A percentile compares a stretch with the other conserved stretches of the same genome.
Evolutionary conservation across 225 moss, liverwort and hornwort species (phyloP).

Genomic region (Asterella californica): DNA sequence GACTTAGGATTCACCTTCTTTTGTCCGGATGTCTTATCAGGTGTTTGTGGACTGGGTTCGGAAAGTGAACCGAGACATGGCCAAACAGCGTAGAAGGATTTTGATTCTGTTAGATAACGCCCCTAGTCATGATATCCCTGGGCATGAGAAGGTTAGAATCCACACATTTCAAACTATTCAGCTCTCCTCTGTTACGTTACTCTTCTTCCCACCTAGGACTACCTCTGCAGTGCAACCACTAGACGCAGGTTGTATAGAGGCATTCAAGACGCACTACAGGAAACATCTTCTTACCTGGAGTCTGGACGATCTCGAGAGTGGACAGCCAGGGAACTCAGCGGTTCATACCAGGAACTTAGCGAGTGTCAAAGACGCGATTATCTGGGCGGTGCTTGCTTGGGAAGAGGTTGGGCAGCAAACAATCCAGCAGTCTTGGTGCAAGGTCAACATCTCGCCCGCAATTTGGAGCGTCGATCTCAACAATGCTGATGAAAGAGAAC

Average conservation of each 20-base stretch:
- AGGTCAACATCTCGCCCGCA: constrained; percentile 45
- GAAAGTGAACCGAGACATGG: constrained; percentile 50
- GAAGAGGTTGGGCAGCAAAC: constrained; percentile 47
- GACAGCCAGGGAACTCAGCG: constrained; percentile 34
- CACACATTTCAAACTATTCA: constrained; percentile 51
- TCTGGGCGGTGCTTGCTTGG: constrained; percentile 50
- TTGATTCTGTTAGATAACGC: constrained; percentile 48
- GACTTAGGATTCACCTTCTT: constrained; percentile 1
- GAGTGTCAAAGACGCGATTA: constrained; percentile 48
- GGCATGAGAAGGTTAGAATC: constrained; percentile 47
- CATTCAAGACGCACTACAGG: constrained; percentile 53
- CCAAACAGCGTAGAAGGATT: constrained; percentile 41
- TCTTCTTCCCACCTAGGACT: constrained; percentile 48
- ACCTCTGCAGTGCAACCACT: constrained; percentile 41
- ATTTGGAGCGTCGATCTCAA: constrained; percentile 44
- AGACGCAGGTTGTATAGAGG: constrained; percentile 50
- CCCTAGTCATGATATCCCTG: constrained; percentile 51
- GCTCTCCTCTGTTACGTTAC: constrained; percentile 48
- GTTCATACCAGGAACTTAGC: constrained; percentile 32
- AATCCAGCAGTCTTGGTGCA: constrained; percentile 50
- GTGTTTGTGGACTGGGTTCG: constrained; percentile 51
- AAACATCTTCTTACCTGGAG: constrained; percentile 51
- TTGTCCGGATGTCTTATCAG: constrained; percentile 17
- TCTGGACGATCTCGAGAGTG: constrained; percentile 47
- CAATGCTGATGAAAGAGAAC: constrained; percentile 40